Evolutionary conservation across 129 eudicot species (phyloP).

Genomic region (Artemisia tridentata): DNA sequence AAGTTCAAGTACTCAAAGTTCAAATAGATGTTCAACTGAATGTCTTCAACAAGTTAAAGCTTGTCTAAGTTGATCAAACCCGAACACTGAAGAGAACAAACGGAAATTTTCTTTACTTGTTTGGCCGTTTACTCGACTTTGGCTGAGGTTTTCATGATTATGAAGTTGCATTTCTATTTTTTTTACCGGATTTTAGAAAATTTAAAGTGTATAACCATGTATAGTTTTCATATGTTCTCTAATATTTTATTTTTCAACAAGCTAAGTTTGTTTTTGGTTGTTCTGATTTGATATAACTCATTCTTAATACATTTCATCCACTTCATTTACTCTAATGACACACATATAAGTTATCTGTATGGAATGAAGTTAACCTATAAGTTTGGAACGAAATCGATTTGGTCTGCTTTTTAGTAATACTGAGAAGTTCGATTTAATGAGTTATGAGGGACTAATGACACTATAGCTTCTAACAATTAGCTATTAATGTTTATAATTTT

Average conservation of each 20-base stretch:
- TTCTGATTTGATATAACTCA: background rate
- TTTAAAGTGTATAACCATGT: conserved; percentile 4
- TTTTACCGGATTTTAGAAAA: background rate
- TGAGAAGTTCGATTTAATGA: background rate
- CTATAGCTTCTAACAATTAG: no score
- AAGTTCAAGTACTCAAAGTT: conserved; percentile 60
- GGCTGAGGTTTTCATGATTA: conserved; percentile 9
- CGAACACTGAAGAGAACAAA: background rate
- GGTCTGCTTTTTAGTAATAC: background rate
- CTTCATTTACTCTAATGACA: background rate
- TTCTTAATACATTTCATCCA: background rate
- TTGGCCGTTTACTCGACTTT: background rate
- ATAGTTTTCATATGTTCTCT: conserved; percentile 19
- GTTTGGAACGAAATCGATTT: background rate
- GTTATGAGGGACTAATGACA: background rate
- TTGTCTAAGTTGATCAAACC: conserved; percentile 24
- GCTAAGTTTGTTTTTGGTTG: background rate
- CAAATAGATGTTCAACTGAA: conserved; percentile 47
- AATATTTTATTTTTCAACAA: background rate
- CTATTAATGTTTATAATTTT: no score
- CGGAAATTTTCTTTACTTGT: no score
- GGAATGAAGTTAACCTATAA: background rate
- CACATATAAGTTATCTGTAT: background rate
- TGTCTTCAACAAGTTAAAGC: conserved; percentile 37
- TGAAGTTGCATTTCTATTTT: conserved; percentile 17